These are phyloP conservation scores for Pseudevernia furfuracea DNA, from an alignment of 495 filamentous ascomycete species.

Conservation along the genomic window DNA sequence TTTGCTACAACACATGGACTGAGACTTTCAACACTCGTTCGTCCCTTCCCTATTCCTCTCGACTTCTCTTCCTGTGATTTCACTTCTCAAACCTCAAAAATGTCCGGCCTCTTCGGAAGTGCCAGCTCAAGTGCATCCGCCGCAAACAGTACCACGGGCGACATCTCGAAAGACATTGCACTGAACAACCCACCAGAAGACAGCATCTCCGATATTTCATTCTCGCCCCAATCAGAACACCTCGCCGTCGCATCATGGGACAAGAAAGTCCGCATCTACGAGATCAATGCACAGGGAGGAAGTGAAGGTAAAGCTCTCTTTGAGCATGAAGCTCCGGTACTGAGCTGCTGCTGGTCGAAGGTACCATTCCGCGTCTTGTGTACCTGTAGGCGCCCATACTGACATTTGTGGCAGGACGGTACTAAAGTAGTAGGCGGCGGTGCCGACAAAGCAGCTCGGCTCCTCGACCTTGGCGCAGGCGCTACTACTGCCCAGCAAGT, in stretches of 20 bases:
- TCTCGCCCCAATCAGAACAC: constrained; percentile 70
- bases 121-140: constrained; percentile 39
- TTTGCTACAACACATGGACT: background rate
- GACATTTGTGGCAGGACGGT: constrained; percentile 45
- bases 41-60: background rate
- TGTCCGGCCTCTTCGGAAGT: constrained; percentile 64
- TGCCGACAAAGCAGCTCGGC: constrained; percentile 73
- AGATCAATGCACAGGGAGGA: constrained; percentile 62
- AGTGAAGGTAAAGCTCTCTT: constrained; percentile 73
- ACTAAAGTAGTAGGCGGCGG: constrained; percentile 73
- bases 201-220: constrained; percentile 74
- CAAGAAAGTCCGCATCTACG: constrained; percentile 87
- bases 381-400: constrained; percentile 13
- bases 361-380: constrained; percentile 42
- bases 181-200: constrained; percentile 72
- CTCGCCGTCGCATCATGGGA: constrained; percentile 88
- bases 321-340: constrained; percentile 65
- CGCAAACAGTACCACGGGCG: constrained; percentile 68
- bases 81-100: constrained; percentile 28
- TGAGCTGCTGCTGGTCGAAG: constrained; percentile 76
- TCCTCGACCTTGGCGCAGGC: constrained; percentile 63
- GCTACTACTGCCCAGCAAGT: constrained; percentile 51
- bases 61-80: background rate
- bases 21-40: background rate
- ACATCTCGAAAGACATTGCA: constrained; percentile 80